Evolutionary conservation across 345 rosid genomes (phyloP).

Genomic region (Balakata baccata): DNA sequence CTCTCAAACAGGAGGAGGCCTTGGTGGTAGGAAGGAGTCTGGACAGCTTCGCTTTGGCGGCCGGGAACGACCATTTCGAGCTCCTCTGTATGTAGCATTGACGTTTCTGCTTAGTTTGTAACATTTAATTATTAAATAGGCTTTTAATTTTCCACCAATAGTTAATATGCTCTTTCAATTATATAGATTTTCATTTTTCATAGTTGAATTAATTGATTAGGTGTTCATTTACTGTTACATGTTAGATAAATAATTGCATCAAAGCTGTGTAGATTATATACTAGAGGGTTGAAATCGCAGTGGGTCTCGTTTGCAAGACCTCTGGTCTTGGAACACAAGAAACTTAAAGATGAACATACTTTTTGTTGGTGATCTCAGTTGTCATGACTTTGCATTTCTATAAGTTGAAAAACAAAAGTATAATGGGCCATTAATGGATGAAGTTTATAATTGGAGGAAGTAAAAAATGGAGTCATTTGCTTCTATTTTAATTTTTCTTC

Average conservation of each 20-base stretch:
- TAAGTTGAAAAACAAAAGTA: background rate
- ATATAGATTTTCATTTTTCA: background rate
- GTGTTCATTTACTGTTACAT: background rate
- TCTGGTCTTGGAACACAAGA: background rate
- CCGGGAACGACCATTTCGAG: conserved; percentile 94
- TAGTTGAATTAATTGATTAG: background rate
- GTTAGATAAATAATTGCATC: background rate
- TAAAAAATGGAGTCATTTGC: background rate
- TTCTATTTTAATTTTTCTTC: background rate
- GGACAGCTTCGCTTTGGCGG: conserved; percentile 98
- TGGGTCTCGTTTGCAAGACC: background rate
- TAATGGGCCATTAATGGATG: too few relatives aligned
- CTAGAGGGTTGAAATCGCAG: background rate
- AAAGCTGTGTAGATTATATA: background rate
- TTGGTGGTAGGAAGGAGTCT: conserved; percentile 92
- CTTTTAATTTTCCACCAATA: background rate
- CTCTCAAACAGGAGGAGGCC: conserved; percentile 71
- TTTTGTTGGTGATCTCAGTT: background rate
- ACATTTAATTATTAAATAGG: conserved; percentile 4
- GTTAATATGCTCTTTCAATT: background rate
- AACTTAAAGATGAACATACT: background rate
- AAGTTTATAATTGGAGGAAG: background rate
- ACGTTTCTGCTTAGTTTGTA: background rate
- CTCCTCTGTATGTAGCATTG: conserved; percentile 68
- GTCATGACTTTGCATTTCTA: background rate